Evolutionary conservation across 2,329 filamentous ascomycete genomes (phyloP), one percentile per base, ranked within the genome.

Genomic region (Colletotrichum spinosum): DNA sequence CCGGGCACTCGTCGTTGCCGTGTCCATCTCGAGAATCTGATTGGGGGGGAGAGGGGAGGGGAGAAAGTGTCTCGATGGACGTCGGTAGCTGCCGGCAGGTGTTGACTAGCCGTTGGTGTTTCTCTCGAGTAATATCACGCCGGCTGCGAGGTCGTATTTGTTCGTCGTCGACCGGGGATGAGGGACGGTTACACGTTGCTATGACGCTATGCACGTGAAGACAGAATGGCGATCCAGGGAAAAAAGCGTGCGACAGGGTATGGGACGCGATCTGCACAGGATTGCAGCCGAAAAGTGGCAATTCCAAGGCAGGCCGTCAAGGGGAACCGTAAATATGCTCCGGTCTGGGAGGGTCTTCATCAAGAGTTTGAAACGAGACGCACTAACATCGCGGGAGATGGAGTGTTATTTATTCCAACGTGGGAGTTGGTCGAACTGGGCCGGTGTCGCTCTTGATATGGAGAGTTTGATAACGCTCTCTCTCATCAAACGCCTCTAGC

Each of bases 1-100:
- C 46, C 58, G 52, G 12, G 58, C 62, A 11, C 46, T 62, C 74
- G 60, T 60, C 8, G 60, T 55, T 49, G 60, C 55, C 70, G 55
- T 46, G 34, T 69, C 57, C 55, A 55, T 66, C 39, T 33, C 37
- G 42, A 37, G 8, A 13, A 41, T 55, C 41, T 39, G 13, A 2
- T 44, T 34, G 10, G 12, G 11, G 39, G 25, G 7, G 10, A 33
- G n/a, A 25, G 25, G 4, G 25, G 25, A 25, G 25, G 25, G 25
- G 4, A 25, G 25, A 25, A 25, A 4, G 25, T 25, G 25, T 25
- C 25, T 25, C 25, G 25, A 5, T 25, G 25, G 25, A 25, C 25
- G 25, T 25, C 25, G 25, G 25, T 25, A 25, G 25, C 25, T 25
- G 25, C 25, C 25, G 25, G 25, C 25, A 4, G 25, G 25, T 25